phyloP scores from a whole-genome alignment of 306 rosid species.

The Cucurbita moschata region DNA sequence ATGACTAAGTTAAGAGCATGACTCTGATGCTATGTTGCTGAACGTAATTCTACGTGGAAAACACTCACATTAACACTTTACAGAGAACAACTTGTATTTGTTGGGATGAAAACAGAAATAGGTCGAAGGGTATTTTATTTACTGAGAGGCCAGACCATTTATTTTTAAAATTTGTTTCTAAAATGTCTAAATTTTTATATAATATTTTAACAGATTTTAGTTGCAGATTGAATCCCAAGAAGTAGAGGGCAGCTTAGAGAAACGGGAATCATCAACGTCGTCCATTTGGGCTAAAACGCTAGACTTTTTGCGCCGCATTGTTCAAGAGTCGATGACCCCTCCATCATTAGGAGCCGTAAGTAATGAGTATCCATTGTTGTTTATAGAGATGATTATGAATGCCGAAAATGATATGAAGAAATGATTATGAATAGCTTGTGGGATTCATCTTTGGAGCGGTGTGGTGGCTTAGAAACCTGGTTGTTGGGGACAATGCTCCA shows the following conservation, averaged over 20 bases:
- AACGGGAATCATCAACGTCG: background rate
- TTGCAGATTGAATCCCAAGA: background rate
- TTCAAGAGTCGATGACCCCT: slow-evolving; percentile 58
- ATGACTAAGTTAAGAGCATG: too few relatives aligned
- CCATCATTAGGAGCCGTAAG: slow-evolving; percentile 73
- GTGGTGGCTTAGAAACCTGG: slow-evolving; percentile 40
- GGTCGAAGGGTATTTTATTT: too few relatives aligned
- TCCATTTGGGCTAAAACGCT: slow-evolving; percentile 22
- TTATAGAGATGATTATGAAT: background rate
- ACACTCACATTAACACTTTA: too few relatives aligned
- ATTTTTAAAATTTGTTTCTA: too few relatives aligned
- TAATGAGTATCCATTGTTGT: background rate
- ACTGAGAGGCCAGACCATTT: too few relatives aligned
- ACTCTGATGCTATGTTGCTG: too few relatives aligned
- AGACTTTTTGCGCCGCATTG: slow-evolving; percentile 16
- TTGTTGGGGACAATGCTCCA: slow-evolving; percentile 63
- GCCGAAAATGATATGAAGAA: background rate
- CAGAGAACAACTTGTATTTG: too few relatives aligned
- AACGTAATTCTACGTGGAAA: too few relatives aligned
- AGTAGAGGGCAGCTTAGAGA: background rate
- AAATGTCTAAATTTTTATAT: too few relatives aligned
- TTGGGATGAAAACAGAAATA: too few relatives aligned
- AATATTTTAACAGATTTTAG: background rate
- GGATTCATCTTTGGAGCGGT: slow-evolving; percentile 63
- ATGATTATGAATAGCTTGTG: slow-evolving; percentile 29